A percentile compares a stretch with the other conserved stretches of the same genome.
Evolutionary conservation across 108 stramenopile genomes (phyloP).

Genomic region (Poteriospumella lacustris): DNA sequence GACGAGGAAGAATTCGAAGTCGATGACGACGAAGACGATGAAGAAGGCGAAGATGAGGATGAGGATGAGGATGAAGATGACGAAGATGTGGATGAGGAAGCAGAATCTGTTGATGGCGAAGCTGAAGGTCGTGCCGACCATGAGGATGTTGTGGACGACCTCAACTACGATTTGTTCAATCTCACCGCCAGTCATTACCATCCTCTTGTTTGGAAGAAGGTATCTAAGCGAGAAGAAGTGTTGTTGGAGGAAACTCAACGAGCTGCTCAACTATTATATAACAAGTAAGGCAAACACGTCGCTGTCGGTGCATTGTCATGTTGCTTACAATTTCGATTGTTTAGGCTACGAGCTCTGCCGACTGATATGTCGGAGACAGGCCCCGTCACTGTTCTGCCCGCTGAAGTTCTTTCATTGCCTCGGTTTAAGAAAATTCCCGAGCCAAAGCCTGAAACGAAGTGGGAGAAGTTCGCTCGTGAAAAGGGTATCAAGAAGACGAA

Average conservation of each 20-base stretch:
- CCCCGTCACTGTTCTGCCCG: not conserved
- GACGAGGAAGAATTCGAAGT: too few species aligned
- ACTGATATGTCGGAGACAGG: not conserved
- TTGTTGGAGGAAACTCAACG: not conserved
- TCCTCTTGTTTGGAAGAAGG: not conserved
- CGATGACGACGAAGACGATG: too few species aligned
- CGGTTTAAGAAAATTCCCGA: constrained; percentile 34
- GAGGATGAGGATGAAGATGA: not conserved
- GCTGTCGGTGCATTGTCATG: too few species aligned
- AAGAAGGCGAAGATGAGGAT: not conserved
- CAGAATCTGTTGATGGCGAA: not conserved
- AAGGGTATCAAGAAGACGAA: constrained; percentile 54
- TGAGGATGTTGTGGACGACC: constrained; percentile 25
- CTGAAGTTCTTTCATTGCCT: constrained; percentile 27
- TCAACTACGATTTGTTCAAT: constrained; percentile 19
- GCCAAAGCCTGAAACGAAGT: constrained; percentile 48
- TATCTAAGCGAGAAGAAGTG: not conserved
- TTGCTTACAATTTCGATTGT: too few species aligned
- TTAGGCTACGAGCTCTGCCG: not conserved
- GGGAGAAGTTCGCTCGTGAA: constrained; percentile 59
- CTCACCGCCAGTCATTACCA: constrained; percentile 3
- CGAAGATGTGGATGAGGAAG: not conserved
- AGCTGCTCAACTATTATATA: constrained; percentile 6
- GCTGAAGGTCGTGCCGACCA: not conserved
- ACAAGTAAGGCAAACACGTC: not conserved